A percentile compares a stretch with the other conserved stretches of the same genome.
Evolutionary conservation across 345 rosid species (phyloP).

Genomic region (Populus deltoides): DNA sequence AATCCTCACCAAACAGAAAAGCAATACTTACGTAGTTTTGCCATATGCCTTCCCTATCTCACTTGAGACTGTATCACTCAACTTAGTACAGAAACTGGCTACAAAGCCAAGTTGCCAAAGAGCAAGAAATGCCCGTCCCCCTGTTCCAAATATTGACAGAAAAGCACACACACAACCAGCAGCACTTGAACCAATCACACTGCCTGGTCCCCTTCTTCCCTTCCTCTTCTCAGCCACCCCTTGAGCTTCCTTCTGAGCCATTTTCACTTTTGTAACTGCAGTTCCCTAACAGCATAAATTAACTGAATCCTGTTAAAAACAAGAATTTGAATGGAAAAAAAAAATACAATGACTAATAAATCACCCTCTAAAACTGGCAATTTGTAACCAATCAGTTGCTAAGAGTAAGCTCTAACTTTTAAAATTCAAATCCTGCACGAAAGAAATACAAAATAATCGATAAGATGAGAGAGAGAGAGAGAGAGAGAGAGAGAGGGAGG

Average conservation of each 20-base stretch:
- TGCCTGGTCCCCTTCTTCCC: slow-evolving; percentile 94
- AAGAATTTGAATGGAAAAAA: neutral
- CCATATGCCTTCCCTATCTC: slow-evolving; percentile 99
- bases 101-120: slow-evolving; percentile 84
- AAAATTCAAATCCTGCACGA: neutral
- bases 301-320: neutral
- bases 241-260: slow-evolving; percentile 93
- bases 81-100: slow-evolving; percentile 95
- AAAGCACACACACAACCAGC: slow-evolving; percentile 91
- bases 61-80: slow-evolving; percentile 87
- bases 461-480: too few species aligned
- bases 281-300: slow-evolving; percentile 60
- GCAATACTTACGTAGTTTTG: slow-evolving; percentile 73
- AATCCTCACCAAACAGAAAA: slow-evolving; percentile 4
- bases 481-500: too few species aligned
- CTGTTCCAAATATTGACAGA: slow-evolving; percentile 61
- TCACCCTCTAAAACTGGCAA: neutral
- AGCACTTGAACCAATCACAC: slow-evolving; percentile 97
- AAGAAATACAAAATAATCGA: neutral
- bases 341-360: neutral
- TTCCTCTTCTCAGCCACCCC: slow-evolving; percentile 94
- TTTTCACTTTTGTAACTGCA: slow-evolving; percentile 86
- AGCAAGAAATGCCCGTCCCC: slow-evolving; percentile 54
- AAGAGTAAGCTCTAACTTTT: neutral
- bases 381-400: neutral